phyloP scores from a whole-genome alignment of 163 green algal genomes.

The Scenedesmus sp. region DNA sequence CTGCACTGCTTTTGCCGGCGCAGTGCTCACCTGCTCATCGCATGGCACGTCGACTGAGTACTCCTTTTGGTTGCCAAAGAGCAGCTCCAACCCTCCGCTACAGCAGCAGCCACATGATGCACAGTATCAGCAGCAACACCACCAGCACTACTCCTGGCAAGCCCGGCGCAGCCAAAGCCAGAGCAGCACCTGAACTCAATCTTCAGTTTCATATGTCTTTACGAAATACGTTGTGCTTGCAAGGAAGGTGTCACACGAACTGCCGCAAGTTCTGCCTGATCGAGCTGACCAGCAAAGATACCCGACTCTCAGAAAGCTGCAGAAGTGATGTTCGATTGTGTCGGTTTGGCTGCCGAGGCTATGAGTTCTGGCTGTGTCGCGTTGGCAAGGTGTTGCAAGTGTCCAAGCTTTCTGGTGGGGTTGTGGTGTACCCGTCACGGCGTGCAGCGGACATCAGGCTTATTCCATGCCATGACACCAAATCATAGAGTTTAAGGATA shows the following conservation, averaged over 20 bases:
- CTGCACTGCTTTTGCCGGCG: neutral
- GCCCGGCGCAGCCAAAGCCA: neutral
- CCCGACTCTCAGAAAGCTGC: neutral
- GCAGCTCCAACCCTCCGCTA: conserved; percentile 89
- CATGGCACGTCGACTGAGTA: conserved; percentile 73
- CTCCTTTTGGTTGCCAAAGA: conserved; percentile 86
- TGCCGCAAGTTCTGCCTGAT: too few species aligned
- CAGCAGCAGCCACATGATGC: neutral
- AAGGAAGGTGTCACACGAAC: neutral
- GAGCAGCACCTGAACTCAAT: conserved; percentile 66
- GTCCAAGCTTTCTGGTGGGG: conserved; percentile 2
- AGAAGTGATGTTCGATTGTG: neutral
- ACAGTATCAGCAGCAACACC: neutral
- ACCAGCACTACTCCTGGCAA: neutral
- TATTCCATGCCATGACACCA: too few species aligned
- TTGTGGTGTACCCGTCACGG: neutral
- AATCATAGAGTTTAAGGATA: too few species aligned
- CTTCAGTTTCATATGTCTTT: conserved; percentile 53
- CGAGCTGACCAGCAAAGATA: too few species aligned
- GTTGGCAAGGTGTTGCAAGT: neutral
- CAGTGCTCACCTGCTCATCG: conserved; percentile 34
- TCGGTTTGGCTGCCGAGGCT: neutral
- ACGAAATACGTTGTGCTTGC: neutral
- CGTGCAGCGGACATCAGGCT: too few species aligned
- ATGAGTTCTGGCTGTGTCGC: neutral